These are phyloP conservation scores for Tetrahymena thermophila DNA, from an alignment of 73 alveolate genomes.

Conservation along the genomic window DNA sequence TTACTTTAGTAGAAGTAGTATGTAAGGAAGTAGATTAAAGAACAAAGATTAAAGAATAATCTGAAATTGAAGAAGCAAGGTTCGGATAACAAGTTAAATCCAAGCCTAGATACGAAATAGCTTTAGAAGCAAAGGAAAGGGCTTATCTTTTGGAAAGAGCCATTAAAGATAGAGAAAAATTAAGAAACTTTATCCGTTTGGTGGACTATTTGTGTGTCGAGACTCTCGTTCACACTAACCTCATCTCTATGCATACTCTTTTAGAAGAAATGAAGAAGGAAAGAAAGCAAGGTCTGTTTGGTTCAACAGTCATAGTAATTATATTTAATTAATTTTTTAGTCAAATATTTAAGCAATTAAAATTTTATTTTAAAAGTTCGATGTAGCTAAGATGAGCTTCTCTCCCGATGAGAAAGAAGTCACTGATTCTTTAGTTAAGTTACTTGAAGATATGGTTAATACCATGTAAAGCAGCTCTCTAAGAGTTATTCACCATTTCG, in stretches of 20 bases:
- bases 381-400: slow-evolving; percentile 28
- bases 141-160: slow-evolving; percentile 85
- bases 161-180: slow-evolving; percentile 77
- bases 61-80: slow-evolving; percentile 92
- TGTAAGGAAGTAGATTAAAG: slow-evolving; percentile 60
- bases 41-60: slow-evolving; percentile 78
- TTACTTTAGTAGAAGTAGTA: slow-evolving; percentile 53
- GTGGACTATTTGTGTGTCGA: slow-evolving; percentile 97
- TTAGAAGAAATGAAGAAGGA: slow-evolving; percentile 67
- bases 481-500: slow-evolving; percentile 57
- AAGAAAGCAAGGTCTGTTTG: slow-evolving; percentile 58
- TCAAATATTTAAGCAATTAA: background rate
- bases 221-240: slow-evolving; percentile 69
- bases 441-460: slow-evolving; percentile 60
- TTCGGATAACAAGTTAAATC: slow-evolving; percentile 88
- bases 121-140: slow-evolving; percentile 83
- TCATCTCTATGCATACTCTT: slow-evolving; percentile 53
- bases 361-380: background rate
- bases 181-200: slow-evolving; percentile 87
- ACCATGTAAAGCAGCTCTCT: slow-evolving; percentile 47
- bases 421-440: slow-evolving; percentile 48
- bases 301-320: slow-evolving; percentile 54
- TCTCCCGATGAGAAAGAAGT: slow-evolving; percentile 77
- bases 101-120: slow-evolving; percentile 91
- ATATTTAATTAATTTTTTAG: background rate